These are phyloP conservation scores for Gynostemma pentaphyllum DNA, from an alignment of 306 rosid genomes.

Conservation along the genomic window DNA sequence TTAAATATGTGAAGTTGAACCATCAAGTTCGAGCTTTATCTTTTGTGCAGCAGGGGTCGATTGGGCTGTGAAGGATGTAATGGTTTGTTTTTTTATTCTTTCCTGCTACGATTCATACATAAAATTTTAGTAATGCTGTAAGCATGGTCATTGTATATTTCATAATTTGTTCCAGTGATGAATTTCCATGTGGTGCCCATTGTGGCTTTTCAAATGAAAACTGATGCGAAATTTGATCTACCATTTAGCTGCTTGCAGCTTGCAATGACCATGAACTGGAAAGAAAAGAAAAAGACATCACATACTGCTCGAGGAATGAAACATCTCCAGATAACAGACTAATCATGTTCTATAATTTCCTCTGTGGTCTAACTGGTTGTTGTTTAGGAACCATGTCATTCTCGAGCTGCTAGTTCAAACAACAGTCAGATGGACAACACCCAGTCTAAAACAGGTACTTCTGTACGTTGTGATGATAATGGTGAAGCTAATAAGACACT, in stretches of 20 bases:
- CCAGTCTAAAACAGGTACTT: conserved; percentile 2
- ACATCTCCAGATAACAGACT: background rate
- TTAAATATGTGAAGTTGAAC: conserved; percentile 7
- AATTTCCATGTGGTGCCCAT: background rate
- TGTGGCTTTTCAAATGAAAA: background rate
- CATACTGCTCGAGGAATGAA: background rate
- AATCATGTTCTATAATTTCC: background rate
- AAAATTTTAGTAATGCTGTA: conserved; percentile 5
- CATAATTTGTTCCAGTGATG: conserved; percentile 21
- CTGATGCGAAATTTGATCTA: background rate
- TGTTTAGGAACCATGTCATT: background rate
- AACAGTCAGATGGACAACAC: background rate
- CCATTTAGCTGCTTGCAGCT: conserved; percentile 11
- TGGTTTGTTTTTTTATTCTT: conserved; percentile 7
- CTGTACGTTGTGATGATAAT: background rate
- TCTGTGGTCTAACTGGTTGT: background rate
- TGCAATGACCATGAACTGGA: background rate
- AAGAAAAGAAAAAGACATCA: background rate
- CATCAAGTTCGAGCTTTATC: background rate
- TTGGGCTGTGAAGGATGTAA: background rate
- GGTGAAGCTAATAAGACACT: background rate
- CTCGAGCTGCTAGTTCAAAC: background rate
- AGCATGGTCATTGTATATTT: conserved; percentile 10
- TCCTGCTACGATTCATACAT: background rate
- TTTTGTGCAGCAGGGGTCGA: background rate